Conservation (phyloP, 805 yeast species). For the Candida taoyuanica region DNA sequence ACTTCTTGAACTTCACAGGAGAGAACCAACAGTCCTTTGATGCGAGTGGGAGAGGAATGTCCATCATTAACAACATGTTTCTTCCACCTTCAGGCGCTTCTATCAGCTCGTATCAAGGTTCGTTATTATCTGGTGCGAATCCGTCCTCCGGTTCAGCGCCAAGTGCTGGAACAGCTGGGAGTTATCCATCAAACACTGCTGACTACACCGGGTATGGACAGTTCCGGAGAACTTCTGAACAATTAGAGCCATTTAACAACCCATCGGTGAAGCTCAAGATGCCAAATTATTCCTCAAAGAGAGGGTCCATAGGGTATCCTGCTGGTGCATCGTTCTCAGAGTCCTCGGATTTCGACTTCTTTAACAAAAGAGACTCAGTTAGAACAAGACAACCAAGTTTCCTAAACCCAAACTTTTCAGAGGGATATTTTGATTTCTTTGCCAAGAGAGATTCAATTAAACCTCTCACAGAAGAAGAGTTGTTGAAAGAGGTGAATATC, state of each 20-base stretch:
- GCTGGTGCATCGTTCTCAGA: slow-evolving; percentile 13
- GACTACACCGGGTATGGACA: slow-evolving; percentile 27
- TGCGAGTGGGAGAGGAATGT: slow-evolving; percentile 24
- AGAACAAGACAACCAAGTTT: slow-evolving; percentile 27
- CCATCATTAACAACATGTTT: slow-evolving; percentile 25
- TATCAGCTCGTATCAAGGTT: slow-evolving; percentile 2
- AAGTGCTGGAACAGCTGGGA: not conserved
- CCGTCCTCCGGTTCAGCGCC: not conserved
- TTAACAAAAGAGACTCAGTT: slow-evolving; percentile 24
- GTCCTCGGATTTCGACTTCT: slow-evolving; percentile 23
- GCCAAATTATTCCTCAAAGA: slow-evolving; percentile 22
- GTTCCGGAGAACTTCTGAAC: slow-evolving; percentile 44
- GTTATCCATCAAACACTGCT: not conserved
- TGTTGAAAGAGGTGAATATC: slow-evolving; percentile 12
- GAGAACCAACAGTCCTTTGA: slow-evolving; percentile 15
- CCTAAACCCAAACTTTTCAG: slow-evolving; percentile 21
- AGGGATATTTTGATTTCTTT: slow-evolving; percentile 26
- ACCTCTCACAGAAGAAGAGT: slow-evolving; percentile 14
- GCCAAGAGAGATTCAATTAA: slow-evolving; percentile 28
- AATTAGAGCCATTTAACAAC: slow-evolving; percentile 43
- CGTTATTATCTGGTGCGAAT: not conserved
- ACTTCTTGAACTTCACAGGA: slow-evolving; percentile 14
- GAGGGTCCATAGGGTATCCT: not conserved
- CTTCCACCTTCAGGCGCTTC: slow-evolving; percentile 14
- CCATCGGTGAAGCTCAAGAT: slow-evolving; percentile 30